A percentile compares a stretch with the other conserved stretches of the same genome.
phyloP scores from a whole-genome alignment of 805 yeast species.

The Barnettozyma pratensis region DNA sequence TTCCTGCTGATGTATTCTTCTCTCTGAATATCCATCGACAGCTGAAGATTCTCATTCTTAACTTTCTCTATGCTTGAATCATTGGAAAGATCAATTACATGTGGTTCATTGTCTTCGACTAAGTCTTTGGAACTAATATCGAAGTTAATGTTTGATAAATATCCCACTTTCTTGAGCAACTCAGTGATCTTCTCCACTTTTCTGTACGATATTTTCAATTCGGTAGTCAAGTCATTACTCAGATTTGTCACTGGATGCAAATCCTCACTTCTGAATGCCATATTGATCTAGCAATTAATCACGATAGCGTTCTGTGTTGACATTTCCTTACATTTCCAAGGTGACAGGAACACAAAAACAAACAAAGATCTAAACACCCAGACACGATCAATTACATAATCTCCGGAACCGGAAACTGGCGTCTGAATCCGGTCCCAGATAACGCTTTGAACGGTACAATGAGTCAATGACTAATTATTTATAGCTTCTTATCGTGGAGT shows the following conservation, averaged over 20 bases:
- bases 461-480: too few relatives aligned
- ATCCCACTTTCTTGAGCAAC: slow-evolving; percentile 13
- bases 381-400: too few relatives aligned
- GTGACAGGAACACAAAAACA: too few relatives aligned
- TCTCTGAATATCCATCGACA: slow-evolving; percentile 28
- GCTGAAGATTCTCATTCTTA: slow-evolving; percentile 23
- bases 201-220: slow-evolving; percentile 12
- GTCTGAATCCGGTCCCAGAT: too few relatives aligned
- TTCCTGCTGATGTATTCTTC: slow-evolving; percentile 27
- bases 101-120: not conserved
- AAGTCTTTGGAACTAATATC: not conserved
- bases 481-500: too few relatives aligned
- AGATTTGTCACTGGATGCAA: slow-evolving; percentile 17
- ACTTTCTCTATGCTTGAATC: slow-evolving; percentile 13
- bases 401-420: too few relatives aligned
- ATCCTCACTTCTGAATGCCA: slow-evolving; percentile 14
- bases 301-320: not conserved
- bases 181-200: slow-evolving; percentile 15
- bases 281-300: not conserved
- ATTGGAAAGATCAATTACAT: not conserved
- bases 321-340: too few relatives aligned
- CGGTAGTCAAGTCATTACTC: slow-evolving; percentile 7
- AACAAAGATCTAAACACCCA: too few relatives aligned
- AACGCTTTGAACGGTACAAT: too few relatives aligned
- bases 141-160: slow-evolving; percentile 14